A percentile compares a stretch with the other conserved stretches of the same genome.
phyloP scores from a whole-genome alignment of 768 basidiomycete genomes.

The Boletus tomentosulus region DNA sequence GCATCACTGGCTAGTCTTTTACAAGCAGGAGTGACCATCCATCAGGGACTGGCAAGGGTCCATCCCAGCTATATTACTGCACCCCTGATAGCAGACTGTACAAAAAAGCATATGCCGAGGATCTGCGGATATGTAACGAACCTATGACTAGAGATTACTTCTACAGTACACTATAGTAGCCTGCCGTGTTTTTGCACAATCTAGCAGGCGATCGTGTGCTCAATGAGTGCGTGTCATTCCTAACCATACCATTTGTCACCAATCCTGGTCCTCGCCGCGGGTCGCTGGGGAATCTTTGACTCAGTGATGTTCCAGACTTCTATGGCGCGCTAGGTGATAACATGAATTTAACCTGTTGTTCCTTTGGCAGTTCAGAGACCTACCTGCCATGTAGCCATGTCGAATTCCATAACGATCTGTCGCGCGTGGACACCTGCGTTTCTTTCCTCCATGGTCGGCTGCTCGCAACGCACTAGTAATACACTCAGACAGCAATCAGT shows the following conservation, averaged over 20 bases:
- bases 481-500: neutral
- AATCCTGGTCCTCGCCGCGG: conserved; percentile 49
- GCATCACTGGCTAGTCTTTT: no score
- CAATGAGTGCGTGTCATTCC: neutral
- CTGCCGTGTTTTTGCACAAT: neutral
- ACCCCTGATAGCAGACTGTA: neutral
- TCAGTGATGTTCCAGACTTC: conserved; percentile 78
- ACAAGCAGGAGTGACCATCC: no score
- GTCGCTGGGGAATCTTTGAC: conserved; percentile 71
- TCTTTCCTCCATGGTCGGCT: conserved; percentile 62
- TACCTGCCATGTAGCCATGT: conserved; percentile 87
- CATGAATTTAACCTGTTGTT: neutral
- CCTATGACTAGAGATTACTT: conserved; percentile 9
- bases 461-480: conserved; percentile 54
- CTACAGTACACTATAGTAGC: conserved; percentile 16
- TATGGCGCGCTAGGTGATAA: conserved; percentile 65
- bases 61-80: neutral
- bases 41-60: neutral
- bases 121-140: neutral
- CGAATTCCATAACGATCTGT: conserved; percentile 90
- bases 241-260: conserved; percentile 75
- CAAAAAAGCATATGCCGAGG: neutral
- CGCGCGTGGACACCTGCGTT: conserved; percentile 60
- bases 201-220: conserved; percentile 3
- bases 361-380: conserved; percentile 12